Evolutionary conservation across 139 green algal genomes (phyloP).

Genomic region (Mesostigma viride): DNA sequence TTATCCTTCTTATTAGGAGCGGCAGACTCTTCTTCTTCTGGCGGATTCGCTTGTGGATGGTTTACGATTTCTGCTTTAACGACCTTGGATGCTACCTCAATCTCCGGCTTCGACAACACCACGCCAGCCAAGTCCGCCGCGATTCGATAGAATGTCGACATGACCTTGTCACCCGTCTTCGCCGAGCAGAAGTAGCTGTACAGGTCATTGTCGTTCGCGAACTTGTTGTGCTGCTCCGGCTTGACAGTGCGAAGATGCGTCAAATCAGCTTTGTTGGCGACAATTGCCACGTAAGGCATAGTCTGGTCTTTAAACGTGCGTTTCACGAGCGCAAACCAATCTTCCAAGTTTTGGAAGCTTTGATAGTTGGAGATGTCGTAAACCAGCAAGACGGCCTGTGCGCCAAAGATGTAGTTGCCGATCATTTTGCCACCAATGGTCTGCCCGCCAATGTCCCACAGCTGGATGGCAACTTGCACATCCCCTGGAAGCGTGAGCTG

Average conservation of each 20-base stretch:
- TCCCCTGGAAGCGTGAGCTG: slow-evolving; percentile 11
- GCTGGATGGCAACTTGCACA: slow-evolving; percentile 16
- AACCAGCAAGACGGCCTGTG: slow-evolving; percentile 25
- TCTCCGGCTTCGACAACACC: slow-evolving; percentile 8
- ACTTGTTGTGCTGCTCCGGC: slow-evolving; percentile 24
- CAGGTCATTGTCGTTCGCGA: slow-evolving; percentile 13
- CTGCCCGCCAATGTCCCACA: slow-evolving; percentile 33
- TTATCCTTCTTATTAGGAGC: too few species aligned
- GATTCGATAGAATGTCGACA: slow-evolving; percentile 13
- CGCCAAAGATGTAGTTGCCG: slow-evolving; percentile 24
- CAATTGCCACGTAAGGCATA: slow-evolving; percentile 16
- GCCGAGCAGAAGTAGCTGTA: slow-evolving; percentile 14
- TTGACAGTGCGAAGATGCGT: slow-evolving; percentile 22
- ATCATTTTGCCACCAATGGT: slow-evolving; percentile 23
- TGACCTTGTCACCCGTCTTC: slow-evolving; percentile 22
- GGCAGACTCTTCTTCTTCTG: too few species aligned
- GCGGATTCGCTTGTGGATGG: too few species aligned
- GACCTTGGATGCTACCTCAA: slow-evolving; percentile 10
- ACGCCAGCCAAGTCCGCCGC: slow-evolving; percentile 19
- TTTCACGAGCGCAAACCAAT: slow-evolving; percentile 15
- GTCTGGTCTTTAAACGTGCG: background rate
- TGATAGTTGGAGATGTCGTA: slow-evolving; percentile 32
- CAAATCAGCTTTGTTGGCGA: slow-evolving; percentile 23
- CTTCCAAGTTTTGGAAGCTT: slow-evolving; percentile 18
- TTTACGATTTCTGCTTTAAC: slow-evolving; percentile 15